Evolutionary conservation across 2,329 filamentous ascomycete genomes (phyloP).

Genomic region (Sclerotinia borealis): DNA sequence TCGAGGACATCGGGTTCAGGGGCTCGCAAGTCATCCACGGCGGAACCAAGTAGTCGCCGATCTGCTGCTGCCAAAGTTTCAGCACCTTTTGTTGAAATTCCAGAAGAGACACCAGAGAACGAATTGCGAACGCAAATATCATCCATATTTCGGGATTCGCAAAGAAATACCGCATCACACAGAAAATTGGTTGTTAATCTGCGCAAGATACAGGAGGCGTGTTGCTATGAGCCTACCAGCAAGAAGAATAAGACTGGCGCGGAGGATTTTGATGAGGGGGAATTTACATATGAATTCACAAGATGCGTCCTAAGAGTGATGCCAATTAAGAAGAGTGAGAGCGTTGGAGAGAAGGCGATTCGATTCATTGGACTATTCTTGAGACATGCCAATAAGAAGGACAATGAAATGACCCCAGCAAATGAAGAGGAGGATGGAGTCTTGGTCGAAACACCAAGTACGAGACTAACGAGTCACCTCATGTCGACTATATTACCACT

Average conservation of each 20-base stretch:
- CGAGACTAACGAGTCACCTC: slow-evolving; percentile 68
- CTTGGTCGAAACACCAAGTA: slow-evolving; percentile 77
- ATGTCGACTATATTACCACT: slow-evolving; percentile 69
- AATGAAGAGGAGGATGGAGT: slow-evolving; percentile 64
- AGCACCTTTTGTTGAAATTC: slow-evolving; percentile 42
- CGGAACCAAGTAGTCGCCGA: slow-evolving; percentile 35
- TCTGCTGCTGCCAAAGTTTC: slow-evolving; percentile 38
- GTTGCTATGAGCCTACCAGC: slow-evolving; percentile 57
- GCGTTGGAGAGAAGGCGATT: slow-evolving; percentile 77
- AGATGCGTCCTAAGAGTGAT: slow-evolving; percentile 78
- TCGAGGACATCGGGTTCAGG: slow-evolving; percentile 34
- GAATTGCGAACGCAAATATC: slow-evolving; percentile 69
- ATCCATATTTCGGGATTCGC: slow-evolving; percentile 70
- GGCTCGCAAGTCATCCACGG: slow-evolving; percentile 38
- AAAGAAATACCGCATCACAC: slow-evolving; percentile 84
- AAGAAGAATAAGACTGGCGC: slow-evolving; percentile 46
- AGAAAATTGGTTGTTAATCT: slow-evolving; percentile 82
- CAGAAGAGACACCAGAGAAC: slow-evolving; percentile 65
- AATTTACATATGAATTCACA: slow-evolving; percentile 82
- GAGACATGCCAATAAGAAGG: slow-evolving; percentile 62
- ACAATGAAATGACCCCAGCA: slow-evolving; percentile 57
- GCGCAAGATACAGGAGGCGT: slow-evolving; percentile 84
- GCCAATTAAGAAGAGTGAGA: slow-evolving; percentile 85
- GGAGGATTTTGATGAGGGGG: slow-evolving; percentile 71
- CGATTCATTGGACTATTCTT: slow-evolving; percentile 86